Base-by-base conservation (phyloP, 352 stramenopile species). In the Globisporangium perplexum region DNA sequence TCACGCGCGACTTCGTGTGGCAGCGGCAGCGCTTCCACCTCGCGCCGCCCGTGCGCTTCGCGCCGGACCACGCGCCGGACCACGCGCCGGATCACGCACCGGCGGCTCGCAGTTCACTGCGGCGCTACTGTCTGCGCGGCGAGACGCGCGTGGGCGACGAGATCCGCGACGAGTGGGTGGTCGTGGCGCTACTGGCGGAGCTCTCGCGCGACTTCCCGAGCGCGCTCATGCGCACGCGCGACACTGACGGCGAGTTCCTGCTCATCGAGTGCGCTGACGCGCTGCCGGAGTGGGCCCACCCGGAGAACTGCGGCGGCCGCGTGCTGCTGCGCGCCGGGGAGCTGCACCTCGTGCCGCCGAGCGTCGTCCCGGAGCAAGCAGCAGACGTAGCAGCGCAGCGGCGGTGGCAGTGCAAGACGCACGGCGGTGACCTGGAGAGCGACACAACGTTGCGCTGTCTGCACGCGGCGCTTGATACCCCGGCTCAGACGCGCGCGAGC, bases 231-330 rank as follows among this genome's bases (percentile, higher is more conserved):
- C 59, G 71, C 10, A 53, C 85, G 7, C 57, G 26, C 5, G 81
- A 90, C 58, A 56, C 63, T 4, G 81, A 90, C 59, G 81, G 81
- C 33, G 74, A 92, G 56, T 90, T 92, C 58, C 52, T 92, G 33
- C 69, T 92, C 52, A 88, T 92, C 57, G 78, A 90, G 60, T 76
- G 69, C 28, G 81, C 81, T n/a, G 72, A 90, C 35, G 60, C 59
- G 36, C 61, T 92, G 20, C 81, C 78, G 4, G 62, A 83, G 33
- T 90, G 81, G 81, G 67, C 86, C 45, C 72, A 71, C 8, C 81
- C 81, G 1, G 74, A 89, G 50, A 70, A 66, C 57, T 83, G 63
- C 42, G 65, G 68, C 33, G 60, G 63, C 8, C 68, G 81, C 5
- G 65, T 85, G 41, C 84, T 88, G 24, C 48, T 86, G 20, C 12